Evolutionary conservation across 2,329 filamentous ascomycete species (phyloP), one percentile per base, ranked within the genome.

Genomic region (Monosporascus sp.): DNA sequence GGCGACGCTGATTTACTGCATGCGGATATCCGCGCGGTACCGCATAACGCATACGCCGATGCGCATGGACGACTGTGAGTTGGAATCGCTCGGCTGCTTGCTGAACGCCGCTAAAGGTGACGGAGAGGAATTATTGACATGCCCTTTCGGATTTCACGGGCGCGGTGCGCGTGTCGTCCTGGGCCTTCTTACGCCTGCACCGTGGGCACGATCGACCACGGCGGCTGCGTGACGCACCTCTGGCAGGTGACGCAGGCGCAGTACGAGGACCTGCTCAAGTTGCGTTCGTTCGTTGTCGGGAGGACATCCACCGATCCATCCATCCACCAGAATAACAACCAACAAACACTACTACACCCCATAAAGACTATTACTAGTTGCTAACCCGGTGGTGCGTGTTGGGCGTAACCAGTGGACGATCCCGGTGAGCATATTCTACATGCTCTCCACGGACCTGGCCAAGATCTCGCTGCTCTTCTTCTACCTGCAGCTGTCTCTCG

Each of bases 391-490:
- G n/a, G 3, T 18, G 38, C 4, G 7, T 18, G 6, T 27, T 27
- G 25, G 25, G 25, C 25, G 25, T 3, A 27, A 27, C 25, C 38
- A 41, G 38, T 41, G 38, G 38, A 41, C n/a, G 3, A 18, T 41
- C 8, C 17, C 38, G 11, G 38, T 41, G 38, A 22, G 22, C 38
- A 52, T 39, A 20, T 31, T 37, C 11, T 52, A 52, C 44, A 38
- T 24, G 8, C 44, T 52, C 15, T 24, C 43, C 11, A 39, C 43
- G 5, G 44, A 48, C 35, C 44, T 52, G 24, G 15, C 41, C 44
- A 52, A 54, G 50, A 25, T 52, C 35, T 56, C 58, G 17, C 46
- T 51, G 15, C 52, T 51, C 43, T 48, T 50, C 47, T 41, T 55
- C 49, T 46, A 54, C 35, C 50, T 22, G 15, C n/a, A 25, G 17